Evolutionary conservation across 345 rosid genomes (phyloP), one percentile per base, ranked within the genome.

Genomic region (Sisymbrium altissimum): DNA sequence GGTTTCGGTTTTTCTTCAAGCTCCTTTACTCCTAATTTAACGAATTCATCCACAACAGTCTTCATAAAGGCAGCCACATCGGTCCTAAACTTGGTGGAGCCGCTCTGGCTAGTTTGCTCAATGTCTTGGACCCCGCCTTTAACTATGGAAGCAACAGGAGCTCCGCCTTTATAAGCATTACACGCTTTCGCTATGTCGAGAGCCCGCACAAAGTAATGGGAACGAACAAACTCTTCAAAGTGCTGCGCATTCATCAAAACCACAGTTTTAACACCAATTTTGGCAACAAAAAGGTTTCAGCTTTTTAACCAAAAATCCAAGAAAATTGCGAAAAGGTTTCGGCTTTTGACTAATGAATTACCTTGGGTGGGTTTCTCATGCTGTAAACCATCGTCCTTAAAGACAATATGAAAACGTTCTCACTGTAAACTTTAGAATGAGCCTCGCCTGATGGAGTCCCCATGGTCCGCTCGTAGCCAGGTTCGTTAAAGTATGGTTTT

Each of bases 401-500:
- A 4, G 97, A 91, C 61, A 85, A 74, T 70, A 87, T 49, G 78
- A 87, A 87, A 3, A 88, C 82, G 11, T 64, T 81, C 71, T 94
- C 96, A 62, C 85, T 94, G 78, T 91, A 89, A 43, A 59, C 53
- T 61, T 67, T 79, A 13, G 97, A 87, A 14, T 19, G 38, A 6
- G 19, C n/a, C 82, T 88, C 95, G 61, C 96, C 96, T 7, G 64
- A 2, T 27, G 41, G 27, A 14, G 89, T 68, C 54, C 96, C 92
- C 52, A 36, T 66, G 15, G 32, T 9, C 19, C 3, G 18, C 58
- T 55, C 96, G 56, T 44, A 89, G 10, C 95, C 96, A 67, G 98
- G 98, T 81, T 91, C 98, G 72, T 94, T 94, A 54, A 87, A 91
- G 82, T 79, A 94, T n/a, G 98, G 98, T 70, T 89, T 86, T 49